phyloP scores from a whole-genome alignment of 257 asterid genomes.

The Scutellaria galericulata region DNA sequence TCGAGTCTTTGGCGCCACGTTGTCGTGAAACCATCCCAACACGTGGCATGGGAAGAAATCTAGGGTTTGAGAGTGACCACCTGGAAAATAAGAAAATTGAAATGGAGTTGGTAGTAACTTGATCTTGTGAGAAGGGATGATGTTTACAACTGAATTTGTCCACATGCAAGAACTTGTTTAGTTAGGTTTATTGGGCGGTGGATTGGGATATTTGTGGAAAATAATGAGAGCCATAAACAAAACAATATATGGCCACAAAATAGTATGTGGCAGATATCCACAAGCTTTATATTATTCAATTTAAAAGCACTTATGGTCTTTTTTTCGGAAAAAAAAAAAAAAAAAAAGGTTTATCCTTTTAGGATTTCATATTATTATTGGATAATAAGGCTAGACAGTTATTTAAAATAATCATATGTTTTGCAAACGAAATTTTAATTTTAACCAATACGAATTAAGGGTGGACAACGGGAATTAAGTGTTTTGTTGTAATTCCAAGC shows the following conservation, averaged over 20 bases:
- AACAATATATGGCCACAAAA: background rate
- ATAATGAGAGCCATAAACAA: background rate
- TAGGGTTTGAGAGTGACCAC: conserved; percentile 35
- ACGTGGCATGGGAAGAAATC: conserved; percentile 34
- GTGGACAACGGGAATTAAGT: no score
- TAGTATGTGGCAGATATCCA: background rate
- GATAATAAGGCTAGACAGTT: no score
- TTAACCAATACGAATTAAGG: no score
- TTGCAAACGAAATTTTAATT: no score
- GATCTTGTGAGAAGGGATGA: conserved; percentile 16
- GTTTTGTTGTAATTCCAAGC: no score
- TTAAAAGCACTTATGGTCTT: background rate
- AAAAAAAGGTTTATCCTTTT: no score
- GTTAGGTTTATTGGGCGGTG: conserved; percentile 47
- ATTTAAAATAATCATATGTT: no score
- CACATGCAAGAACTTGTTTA: background rate
- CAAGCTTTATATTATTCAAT: background rate
- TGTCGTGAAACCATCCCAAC: conserved; percentile 29
- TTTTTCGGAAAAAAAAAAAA: no score
- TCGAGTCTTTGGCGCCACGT: conserved; percentile 32
- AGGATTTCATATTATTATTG: no score
- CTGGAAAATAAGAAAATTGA: conserved; percentile 27
- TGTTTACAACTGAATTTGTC: conserved; percentile 33
- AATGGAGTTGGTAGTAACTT: conserved; percentile 36
- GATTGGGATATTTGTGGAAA: conserved; percentile 35